phyloP scores from a whole-genome alignment of 176 grass and related monocot genomes.

The Musa acuminata region DNA sequence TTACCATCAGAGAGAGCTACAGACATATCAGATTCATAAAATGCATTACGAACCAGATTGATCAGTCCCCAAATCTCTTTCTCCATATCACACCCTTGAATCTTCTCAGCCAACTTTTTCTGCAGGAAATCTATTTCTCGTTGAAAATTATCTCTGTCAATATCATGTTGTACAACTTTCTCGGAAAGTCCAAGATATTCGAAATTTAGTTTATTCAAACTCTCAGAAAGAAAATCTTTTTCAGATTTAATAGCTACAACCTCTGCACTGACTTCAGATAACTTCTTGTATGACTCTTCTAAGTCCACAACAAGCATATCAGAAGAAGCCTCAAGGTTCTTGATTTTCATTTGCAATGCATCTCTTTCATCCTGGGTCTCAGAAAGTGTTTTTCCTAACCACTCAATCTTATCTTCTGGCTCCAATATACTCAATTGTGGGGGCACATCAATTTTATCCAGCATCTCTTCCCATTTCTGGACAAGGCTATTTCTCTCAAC shows the following conservation, averaged over 20 bases:
- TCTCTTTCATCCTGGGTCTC: constrained; percentile 76
- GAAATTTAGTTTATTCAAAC: constrained; percentile 68
- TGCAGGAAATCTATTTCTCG: constrained; percentile 55
- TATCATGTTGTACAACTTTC: constrained; percentile 64
- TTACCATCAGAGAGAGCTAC: constrained; percentile 28
- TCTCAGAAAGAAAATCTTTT: constrained; percentile 79
- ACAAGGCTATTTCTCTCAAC: constrained; percentile 80
- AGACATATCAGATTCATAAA: not conserved
- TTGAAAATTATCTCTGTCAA: constrained; percentile 59
- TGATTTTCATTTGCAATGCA: constrained; percentile 67
- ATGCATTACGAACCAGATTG: constrained; percentile 1
- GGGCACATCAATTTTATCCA: constrained; percentile 54
- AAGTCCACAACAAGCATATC: constrained; percentile 83
- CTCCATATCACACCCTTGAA: constrained; percentile 42
- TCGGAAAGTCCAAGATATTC: constrained; percentile 67
- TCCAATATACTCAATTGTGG: constrained; percentile 55
- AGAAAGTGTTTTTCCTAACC: constrained; percentile 49
- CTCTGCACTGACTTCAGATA: constrained; percentile 85
- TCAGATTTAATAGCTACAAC: constrained; percentile 64
- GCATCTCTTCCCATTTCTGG: constrained; percentile 80
- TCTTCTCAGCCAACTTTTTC: constrained; percentile 69
- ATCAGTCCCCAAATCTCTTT: constrained; percentile 34
- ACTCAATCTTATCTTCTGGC: constrained; percentile 61
- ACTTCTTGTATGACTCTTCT: constrained; percentile 79
- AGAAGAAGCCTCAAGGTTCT: constrained; percentile 89